Conservation (phyloP, 768 basidiomycete genomes). For the Termitomyces sp. region DNA sequence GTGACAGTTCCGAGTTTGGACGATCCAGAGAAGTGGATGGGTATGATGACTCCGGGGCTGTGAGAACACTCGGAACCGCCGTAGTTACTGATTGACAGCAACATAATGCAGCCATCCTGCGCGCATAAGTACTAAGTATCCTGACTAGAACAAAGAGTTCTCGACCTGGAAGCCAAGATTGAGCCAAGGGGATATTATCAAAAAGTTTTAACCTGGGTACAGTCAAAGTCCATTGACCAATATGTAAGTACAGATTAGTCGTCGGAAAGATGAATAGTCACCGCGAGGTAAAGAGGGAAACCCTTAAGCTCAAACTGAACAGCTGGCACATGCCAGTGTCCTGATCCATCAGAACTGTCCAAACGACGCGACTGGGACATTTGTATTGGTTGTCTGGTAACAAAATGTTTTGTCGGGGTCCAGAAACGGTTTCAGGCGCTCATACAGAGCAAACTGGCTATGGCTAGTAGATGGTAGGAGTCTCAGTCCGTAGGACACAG, state of each 20-base stretch:
- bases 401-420: not conserved
- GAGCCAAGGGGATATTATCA: no score
- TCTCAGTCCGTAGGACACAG: no score
- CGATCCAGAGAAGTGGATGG: no score
- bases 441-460: not conserved
- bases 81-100: not conserved
- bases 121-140: no score
- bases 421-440: not conserved
- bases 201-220: no score
- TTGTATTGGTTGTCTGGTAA: not conserved
- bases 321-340: not conserved
- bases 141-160: no score
- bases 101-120: no score
- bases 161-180: not conserved
- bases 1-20: constrained; percentile 7
- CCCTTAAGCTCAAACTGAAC: not conserved
- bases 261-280: not conserved
- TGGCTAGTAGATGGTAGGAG: no score
- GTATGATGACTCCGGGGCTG: not conserved
- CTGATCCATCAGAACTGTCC: not conserved
- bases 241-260: not conserved
- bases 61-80: constrained; percentile 7
- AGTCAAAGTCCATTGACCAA: no score
- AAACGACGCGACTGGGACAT: not conserved
- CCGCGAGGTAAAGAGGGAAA: not conserved